Conservation (phyloP, 2,329 filamentous ascomycete species). For the Sphaerostilbella broomeana region DNA sequence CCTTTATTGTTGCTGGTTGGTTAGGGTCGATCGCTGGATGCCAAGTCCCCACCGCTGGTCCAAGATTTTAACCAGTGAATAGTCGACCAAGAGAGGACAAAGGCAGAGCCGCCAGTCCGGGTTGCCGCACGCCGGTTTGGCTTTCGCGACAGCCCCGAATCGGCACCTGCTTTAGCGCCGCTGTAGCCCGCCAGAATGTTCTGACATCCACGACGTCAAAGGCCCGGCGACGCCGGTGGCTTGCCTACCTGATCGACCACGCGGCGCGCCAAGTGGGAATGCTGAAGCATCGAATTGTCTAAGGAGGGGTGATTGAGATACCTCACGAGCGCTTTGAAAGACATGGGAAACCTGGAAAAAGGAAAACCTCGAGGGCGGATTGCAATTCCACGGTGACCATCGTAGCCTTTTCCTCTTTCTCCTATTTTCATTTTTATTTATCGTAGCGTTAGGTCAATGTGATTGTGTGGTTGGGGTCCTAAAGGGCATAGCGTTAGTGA, state of each 20-base stretch:
- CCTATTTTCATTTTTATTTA: too few species aligned
- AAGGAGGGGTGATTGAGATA: not conserved
- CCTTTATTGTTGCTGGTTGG: too few species aligned
- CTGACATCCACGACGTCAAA: not conserved
- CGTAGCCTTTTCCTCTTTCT: too few species aligned
- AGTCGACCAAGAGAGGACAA: not conserved
- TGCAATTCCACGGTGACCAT: too few species aligned
- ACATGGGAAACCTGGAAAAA: too few species aligned
- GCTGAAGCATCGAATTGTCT: not conserved
- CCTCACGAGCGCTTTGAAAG: not conserved
- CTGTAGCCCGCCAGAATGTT: constrained; percentile 1
- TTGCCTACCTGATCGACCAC: not conserved
- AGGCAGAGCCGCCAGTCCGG: not conserved
- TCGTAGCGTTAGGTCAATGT: too few species aligned
- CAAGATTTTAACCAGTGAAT: too few species aligned
- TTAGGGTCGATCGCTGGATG: too few species aligned
- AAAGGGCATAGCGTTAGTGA: too few species aligned
- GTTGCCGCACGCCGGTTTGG: constrained; percentile 6
- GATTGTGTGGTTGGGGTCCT: too few species aligned
- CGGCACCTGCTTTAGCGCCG: constrained; percentile 9
- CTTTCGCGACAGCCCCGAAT: constrained; percentile 9
- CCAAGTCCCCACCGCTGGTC: too few species aligned
- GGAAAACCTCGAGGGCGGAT: too few species aligned
- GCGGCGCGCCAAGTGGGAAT: not conserved
- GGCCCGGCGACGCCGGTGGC: constrained; percentile 3